Evolutionary conservation across 352 stramenopile species (phyloP), one percentile per base, ranked within the genome.

Genomic region (Globisporangium solare): DNA sequence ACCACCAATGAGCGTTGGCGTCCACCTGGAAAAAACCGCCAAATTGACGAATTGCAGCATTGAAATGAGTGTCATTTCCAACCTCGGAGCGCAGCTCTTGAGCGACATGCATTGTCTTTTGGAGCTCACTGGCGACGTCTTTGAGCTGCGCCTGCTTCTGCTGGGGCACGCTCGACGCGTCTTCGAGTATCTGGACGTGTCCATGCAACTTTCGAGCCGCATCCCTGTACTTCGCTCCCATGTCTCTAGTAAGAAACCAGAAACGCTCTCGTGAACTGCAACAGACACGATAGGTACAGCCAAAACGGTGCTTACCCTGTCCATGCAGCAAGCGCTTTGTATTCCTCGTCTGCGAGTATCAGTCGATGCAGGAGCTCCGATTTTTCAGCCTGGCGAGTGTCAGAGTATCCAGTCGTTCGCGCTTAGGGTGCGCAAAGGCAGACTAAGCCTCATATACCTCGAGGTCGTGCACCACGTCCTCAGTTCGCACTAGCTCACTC

Each of bases 101-200:
- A 12, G 52, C 67, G 21, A 21, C 7, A 3, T 18, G 37, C 13
- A 56, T 60, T 7, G 43, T 61, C 41, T 63, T 43, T 11, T 74
- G 58, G 14, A 70, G 54, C 49, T 81, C 64, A 1, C 27, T 53
- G 7, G 31, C 41, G 1, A 60, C 49, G 3, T 31, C 17, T 3
- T 65, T 32, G 3, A 80, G 47, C 48, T 73, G 66, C 7, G 56
- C 46, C 15, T 74, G 66, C 43, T 56, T 61, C 17, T 70, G 61
- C 20, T 67, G 57, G 20, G 61, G 61, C 7, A 61, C 55, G 12
- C 52, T 41, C 2, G 58, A 51, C 40, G 67, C 72, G n/a, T 80
- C 68, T 42, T 75, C 63, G 8, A 86, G 68, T 0, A 80, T 52
- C 43, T 77, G 64, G 20, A 51, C 43, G 48, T 88, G 74, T 49